Conservation (phyloP, 495 filamentous ascomycete species). For the Corynascus novoguineensis region DNA sequence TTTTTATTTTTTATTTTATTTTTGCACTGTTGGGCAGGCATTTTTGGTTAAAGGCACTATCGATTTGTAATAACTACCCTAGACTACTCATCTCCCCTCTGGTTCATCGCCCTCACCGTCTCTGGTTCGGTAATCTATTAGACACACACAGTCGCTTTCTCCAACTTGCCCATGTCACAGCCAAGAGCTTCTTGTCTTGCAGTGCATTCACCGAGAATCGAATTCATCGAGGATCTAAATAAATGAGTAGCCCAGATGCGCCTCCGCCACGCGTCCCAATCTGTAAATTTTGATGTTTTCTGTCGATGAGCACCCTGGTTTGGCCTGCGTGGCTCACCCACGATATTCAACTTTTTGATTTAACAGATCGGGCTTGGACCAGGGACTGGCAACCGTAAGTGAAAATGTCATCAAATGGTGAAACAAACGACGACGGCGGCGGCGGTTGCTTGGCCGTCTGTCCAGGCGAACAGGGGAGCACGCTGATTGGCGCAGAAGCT, state of each 20-base stretch:
- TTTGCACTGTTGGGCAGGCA: constrained; percentile 3
- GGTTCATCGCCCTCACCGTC: neutral
- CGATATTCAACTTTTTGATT: neutral
- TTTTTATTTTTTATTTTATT: neutral
- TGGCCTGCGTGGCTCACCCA: neutral
- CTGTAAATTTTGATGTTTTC: neutral
- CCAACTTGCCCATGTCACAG: no score
- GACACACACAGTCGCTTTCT: no score
- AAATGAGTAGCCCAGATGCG: no score
- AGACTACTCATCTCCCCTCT: neutral
- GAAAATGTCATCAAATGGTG: neutral
- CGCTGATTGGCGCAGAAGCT: neutral
- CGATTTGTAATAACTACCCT: neutral
- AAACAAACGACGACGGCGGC: neutral
- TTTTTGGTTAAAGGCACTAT: neutral
- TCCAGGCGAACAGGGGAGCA: neutral
- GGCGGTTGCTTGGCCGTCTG: neutral
- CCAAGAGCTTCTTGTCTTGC: no score
- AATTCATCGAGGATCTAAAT: no score
- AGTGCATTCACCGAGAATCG: no score
- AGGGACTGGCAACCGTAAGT: neutral
- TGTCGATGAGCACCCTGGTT: neutral
- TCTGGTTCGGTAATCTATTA: no score
- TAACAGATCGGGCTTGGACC: neutral
- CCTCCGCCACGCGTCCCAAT: no score